Percentiles rank a stretch among this genome's conserved stretches.
Conservation (phyloP, 352 stramenopile species). For the Aphanomyces cochlioides region DNA sequence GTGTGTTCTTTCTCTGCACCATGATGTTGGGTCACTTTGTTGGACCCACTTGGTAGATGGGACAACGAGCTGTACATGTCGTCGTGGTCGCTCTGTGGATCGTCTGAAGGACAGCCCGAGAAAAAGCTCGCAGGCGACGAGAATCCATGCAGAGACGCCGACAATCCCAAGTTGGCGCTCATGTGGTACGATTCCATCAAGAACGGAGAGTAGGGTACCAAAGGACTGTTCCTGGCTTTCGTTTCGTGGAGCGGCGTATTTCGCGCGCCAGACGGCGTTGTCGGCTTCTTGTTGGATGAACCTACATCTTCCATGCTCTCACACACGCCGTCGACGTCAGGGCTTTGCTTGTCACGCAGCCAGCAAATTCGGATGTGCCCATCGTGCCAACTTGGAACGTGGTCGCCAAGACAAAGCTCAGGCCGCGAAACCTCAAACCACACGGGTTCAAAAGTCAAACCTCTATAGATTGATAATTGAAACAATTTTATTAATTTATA, state of each 20-base stretch:
- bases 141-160: constrained; percentile 7
- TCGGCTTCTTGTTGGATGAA: background rate
- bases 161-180: constrained; percentile 19
- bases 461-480: constrained; percentile 2
- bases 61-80: constrained; percentile 32
- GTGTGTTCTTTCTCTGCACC: background rate
- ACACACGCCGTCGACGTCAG: background rate
- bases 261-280: background rate
- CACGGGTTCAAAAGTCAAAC: background rate
- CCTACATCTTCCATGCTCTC: background rate
- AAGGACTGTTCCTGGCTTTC: background rate
- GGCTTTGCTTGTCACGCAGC: background rate
- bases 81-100: constrained; percentile 6
- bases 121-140: constrained; percentile 27
- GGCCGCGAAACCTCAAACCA: background rate
- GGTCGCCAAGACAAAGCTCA: background rate
- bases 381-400: background rate
- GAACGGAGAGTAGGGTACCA: constrained; percentile 27
- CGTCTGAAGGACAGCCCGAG: constrained; percentile 16
- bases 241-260: background rate
- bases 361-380: background rate
- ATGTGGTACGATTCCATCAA: constrained; percentile 29
- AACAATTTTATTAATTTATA: background rate
- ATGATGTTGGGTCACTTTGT: background rate
- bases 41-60: constrained; percentile 12